Evolutionary conservation across 768 basidiomycete genomes (phyloP).

Genomic region (Hypsizygus marmoreus): DNA sequence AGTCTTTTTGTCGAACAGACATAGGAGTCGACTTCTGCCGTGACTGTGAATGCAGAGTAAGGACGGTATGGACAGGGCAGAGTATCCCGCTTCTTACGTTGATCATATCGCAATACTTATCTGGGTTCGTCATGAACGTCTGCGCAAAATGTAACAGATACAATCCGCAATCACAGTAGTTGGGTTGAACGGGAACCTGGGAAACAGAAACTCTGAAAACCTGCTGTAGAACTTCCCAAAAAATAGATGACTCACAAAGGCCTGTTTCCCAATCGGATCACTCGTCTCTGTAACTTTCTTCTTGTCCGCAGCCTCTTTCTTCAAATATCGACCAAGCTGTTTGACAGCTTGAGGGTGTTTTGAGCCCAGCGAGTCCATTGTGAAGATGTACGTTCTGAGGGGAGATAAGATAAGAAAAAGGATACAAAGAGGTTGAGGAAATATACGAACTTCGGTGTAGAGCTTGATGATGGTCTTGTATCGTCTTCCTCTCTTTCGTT

Average conservation of each 20-base stretch:
- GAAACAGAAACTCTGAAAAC: not conserved
- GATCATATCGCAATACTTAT: conserved; percentile 51
- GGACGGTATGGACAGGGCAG: not conserved
- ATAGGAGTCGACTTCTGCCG: conserved; percentile 34
- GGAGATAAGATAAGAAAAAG: conserved; percentile 3
- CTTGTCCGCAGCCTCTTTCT: conserved; percentile 79
- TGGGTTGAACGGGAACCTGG: conserved; percentile 87
- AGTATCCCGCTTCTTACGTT: conserved; percentile 30
- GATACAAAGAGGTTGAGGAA: conserved; percentile 1
- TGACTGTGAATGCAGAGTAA: conserved; percentile 6
- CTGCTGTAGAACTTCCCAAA: not conserved
- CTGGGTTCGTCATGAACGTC: conserved; percentile 70
- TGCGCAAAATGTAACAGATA: conserved; percentile 88
- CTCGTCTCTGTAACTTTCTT: conserved; percentile 37
- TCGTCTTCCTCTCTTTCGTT: too few relatives aligned
- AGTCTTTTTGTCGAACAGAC: conserved; percentile 44
- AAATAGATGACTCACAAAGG: conserved; percentile 42
- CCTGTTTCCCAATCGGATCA: conserved; percentile 49
- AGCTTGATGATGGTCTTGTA: not conserved
- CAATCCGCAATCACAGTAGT: conserved; percentile 90
- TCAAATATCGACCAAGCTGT: conserved; percentile 67
- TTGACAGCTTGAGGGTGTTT: conserved; percentile 68
- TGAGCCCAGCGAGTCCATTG: conserved; percentile 84
- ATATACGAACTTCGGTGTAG: conserved; percentile 4
- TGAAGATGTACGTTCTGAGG: conserved; percentile 77